Percentiles rank a stretch among this genome's conserved stretches.
phyloP scores from a whole-genome alignment of 1,284 basidiomycete genomes.

The Ustilago bromivora region DNA sequence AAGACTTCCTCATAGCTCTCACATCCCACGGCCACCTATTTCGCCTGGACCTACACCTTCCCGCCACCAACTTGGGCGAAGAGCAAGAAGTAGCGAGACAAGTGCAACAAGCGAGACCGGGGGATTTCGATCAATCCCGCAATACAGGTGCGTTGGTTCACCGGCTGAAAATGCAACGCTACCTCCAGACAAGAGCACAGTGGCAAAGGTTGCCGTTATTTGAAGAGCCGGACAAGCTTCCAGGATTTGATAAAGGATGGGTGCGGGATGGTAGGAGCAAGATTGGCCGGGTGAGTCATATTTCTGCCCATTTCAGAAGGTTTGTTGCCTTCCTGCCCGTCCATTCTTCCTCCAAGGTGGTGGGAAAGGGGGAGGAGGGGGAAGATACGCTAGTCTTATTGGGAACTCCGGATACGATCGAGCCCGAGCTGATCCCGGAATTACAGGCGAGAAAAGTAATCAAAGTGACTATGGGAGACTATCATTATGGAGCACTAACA shows the following conservation, averaged over 20 bases:
- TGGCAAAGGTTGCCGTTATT: conserved; percentile 27
- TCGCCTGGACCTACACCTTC: conserved; percentile 30
- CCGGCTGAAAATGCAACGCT: not conserved
- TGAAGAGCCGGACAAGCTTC: conserved; percentile 7
- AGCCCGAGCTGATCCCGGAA: conserved; percentile 77
- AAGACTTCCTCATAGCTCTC: conserved; percentile 53
- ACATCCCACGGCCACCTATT: conserved; percentile 42
- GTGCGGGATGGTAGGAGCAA: not conserved
- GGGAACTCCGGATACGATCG: conserved; percentile 57
- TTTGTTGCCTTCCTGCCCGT: conserved; percentile 80
- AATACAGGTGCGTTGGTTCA: not conserved
- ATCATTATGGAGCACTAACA: conserved; percentile 87
- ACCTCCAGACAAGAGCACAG: not conserved
- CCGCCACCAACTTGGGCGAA: not conserved
- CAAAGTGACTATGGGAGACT: conserved; percentile 87
- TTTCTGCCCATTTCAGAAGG: conserved; percentile 83
- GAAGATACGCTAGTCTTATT: conserved; percentile 53
- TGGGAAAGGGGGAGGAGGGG: not conserved
- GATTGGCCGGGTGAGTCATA: conserved; percentile 72
- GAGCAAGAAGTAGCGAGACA: conserved; percentile 1
- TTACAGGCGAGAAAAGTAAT: conserved; percentile 82
- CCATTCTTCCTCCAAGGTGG: conserved; percentile 74
- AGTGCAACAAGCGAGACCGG: not conserved
- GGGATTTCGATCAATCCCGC: not conserved
- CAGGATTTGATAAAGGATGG: conserved; percentile 23